Conservation (phyloP, 2,329 filamentous ascomycete species). For the Trichocomaceae sp. region DNA sequence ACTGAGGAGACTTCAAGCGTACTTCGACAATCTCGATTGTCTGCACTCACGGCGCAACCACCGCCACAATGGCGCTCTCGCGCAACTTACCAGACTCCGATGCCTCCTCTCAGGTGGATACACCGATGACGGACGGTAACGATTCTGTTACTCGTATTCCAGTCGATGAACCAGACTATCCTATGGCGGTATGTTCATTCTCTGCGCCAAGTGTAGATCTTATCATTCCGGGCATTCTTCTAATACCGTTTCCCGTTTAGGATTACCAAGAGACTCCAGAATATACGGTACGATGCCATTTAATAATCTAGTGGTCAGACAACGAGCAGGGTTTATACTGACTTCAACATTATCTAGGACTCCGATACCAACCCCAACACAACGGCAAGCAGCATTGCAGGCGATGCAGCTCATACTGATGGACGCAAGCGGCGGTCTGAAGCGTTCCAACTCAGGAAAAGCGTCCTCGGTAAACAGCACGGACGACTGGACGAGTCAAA, state of each 20-base stretch:
- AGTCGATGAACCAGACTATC: slow-evolving; percentile 33
- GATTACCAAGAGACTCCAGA: slow-evolving; percentile 55
- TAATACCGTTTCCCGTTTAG: slow-evolving; percentile 20
- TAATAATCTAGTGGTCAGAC: neutral
- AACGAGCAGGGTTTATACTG: slow-evolving; percentile 15
- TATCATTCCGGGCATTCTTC: neutral
- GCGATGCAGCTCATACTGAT: slow-evolving; percentile 61
- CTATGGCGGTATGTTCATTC: slow-evolving; percentile 31
- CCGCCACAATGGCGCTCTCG: slow-evolving; percentile 36
- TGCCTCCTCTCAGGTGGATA: slow-evolving; percentile 40
- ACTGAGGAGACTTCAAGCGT: slow-evolving; percentile 9
- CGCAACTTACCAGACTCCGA: slow-evolving; percentile 31
- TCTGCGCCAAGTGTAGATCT: neutral
- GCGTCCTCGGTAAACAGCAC: slow-evolving; percentile 91
- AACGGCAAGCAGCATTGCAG: slow-evolving; percentile 75
- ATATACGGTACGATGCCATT: slow-evolving; percentile 40
- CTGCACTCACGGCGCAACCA: slow-evolving; percentile 6
- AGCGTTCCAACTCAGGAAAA: slow-evolving; percentile 81
- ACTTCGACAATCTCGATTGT: slow-evolving; percentile 2
- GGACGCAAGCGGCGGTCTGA: slow-evolving; percentile 81
- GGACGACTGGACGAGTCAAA: slow-evolving; percentile 87
- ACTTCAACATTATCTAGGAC: slow-evolving; percentile 39
- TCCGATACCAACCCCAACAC: slow-evolving; percentile 62
- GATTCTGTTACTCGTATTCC: slow-evolving; percentile 30
- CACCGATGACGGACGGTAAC: slow-evolving; percentile 41